Evolutionary conservation across 805 yeast genomes (phyloP), one percentile per base, ranked within the genome.

Genomic region (Ogataea salicorniae): DNA sequence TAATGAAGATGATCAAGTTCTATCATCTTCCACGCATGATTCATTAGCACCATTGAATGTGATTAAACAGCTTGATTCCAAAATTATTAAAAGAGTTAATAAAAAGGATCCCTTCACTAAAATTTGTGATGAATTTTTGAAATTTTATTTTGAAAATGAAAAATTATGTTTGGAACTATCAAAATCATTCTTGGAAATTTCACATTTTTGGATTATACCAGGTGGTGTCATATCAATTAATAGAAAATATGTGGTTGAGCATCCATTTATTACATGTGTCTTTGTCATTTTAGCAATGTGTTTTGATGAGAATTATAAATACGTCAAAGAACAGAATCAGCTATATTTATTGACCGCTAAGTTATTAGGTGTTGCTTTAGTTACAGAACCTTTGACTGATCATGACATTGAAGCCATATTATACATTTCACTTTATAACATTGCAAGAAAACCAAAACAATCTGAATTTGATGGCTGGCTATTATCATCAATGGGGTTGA

Each of bases 191-290:
- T 58, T 79, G 35, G 72, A 70, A 16, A 74, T 73, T 39, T 78
- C 84, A 3, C 82, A 77, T 55, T 77, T 75, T 56, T 80, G 83
- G 81, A 77, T 80, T 40, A 74, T 79, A 5, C 84, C 84, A 1
- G 83, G 83, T 11, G 83, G 83, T 5, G 69, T 78, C n/a, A 75
- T 70, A 35, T 71, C 70, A 33, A 70, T 79, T 13, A 68, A 73
- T 37, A 59, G 71, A 36, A 63, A 64, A 11, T 80, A 75, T 56
- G 83, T 76, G 5, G 54, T 63, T 16, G 67, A 69, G 33, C 83
- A 79, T 59, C 76, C 81, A 4, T 78, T 79, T 50, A 78, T 76
- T 20, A 67, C 81, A 0, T 75, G 81, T 49, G 81, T 76, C 1
- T 77, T 74, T 61, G 77, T 75, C 3, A 63, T 77, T 20, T 62